phyloP scores from a whole-genome alignment of 192 early-diverging fungal genomes.

The Backusella mclennaniae region DNA sequence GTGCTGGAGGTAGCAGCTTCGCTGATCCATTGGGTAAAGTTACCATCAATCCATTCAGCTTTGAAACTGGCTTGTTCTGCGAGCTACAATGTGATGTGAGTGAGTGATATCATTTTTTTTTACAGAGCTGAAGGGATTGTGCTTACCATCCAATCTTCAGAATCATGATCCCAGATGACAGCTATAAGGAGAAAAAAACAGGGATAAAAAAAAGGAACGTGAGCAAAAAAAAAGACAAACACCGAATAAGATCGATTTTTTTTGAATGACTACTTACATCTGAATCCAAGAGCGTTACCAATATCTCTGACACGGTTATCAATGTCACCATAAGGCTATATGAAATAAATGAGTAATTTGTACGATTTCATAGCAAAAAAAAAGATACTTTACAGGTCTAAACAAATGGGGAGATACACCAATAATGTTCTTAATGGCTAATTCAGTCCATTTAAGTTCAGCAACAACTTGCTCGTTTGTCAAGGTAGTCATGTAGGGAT shows the following conservation, averaged over 20 bases:
- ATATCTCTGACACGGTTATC: conserved; percentile 65
- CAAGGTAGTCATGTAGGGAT: conserved; percentile 53
- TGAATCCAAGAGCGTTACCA: conserved; percentile 45
- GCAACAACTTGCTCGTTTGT: conserved; percentile 68
- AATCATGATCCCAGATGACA: conserved; percentile 57
- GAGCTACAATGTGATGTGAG: conserved; percentile 4
- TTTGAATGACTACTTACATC: background rate
- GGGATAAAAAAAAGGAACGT: conserved; percentile 6
- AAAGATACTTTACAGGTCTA: conserved; percentile 34
- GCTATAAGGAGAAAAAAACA: conserved; percentile 23
- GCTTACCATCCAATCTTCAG: conserved; percentile 47
- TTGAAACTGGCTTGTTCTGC: conserved; percentile 29
- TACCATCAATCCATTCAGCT: conserved; percentile 32
- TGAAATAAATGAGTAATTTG: background rate
- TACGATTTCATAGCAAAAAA: background rate
- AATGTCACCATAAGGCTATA: conserved; percentile 66
- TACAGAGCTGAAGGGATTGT: background rate
- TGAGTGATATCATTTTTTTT: background rate
- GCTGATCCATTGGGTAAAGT: conserved; percentile 42
- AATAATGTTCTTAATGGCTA: conserved; percentile 50
- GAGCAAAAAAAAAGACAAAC: background rate
- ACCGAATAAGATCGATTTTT: background rate
- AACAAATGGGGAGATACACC: conserved; percentile 48
- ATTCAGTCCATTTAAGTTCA: conserved; percentile 69
- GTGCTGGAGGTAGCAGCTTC: conserved; percentile 37